Conservation (phyloP, 352 stramenopile genomes). For the Salisapilia sapeloensis region DNA sequence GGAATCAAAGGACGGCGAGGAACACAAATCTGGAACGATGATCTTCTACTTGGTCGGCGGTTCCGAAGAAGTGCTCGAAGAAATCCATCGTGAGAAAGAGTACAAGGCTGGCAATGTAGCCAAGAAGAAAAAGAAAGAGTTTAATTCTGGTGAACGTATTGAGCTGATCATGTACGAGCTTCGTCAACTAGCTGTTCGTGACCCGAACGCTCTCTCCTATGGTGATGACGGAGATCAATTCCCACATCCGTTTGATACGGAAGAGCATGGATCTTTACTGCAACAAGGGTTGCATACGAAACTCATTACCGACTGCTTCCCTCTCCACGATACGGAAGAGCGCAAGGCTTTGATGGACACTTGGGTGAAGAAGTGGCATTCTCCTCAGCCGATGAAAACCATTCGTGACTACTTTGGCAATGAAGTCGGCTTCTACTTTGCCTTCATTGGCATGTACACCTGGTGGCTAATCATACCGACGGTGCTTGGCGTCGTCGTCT, state of each 20-base stretch:
- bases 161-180: conserved; percentile 65
- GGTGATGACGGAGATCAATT: conserved; percentile 5
- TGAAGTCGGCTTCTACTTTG: conserved; percentile 95
- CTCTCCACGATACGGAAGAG: conserved; percentile 56
- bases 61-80: conserved; percentile 18
- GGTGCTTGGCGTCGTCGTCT: conserved; percentile 71
- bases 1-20: too few species aligned
- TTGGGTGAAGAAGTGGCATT: conserved; percentile 63
- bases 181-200: conserved; percentile 23
- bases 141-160: conserved; percentile 54
- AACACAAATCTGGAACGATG: conserved; percentile 4
- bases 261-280: conserved; percentile 48
- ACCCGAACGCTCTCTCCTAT: conserved; percentile 3
- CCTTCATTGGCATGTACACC: conserved; percentile 93
- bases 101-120: conserved; percentile 22
- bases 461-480: conserved; percentile 86
- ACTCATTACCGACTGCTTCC: conserved; percentile 52
- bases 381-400: conserved; percentile 28
- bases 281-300: conserved; percentile 49
- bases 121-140: conserved; percentile 18
- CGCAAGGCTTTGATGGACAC: conserved; percentile 35
- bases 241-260: conserved; percentile 34
- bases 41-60: conserved; percentile 42
- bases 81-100: conserved; percentile 36
- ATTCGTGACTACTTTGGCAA: conserved; percentile 71